phyloP scores from a whole-genome alignment of 1,139 yeast genomes.

The Yarrowia galli region DNA sequence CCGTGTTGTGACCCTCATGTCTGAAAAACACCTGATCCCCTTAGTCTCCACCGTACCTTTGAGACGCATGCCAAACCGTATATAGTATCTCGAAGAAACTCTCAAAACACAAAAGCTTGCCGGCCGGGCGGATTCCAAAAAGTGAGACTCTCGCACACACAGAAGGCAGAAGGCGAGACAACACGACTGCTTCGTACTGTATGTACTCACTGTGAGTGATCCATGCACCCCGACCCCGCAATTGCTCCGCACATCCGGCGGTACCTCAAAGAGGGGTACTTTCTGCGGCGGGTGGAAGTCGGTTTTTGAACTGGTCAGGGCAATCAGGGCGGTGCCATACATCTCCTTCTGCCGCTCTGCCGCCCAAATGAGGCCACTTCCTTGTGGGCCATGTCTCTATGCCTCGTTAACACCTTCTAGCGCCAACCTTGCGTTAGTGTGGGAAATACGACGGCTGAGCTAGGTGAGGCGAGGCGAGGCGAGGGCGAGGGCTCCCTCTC shows the following conservation, averaged over 20 bases:
- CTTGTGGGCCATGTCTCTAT: not conserved
- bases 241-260: constrained; percentile 22
- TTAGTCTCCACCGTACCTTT: constrained; percentile 10
- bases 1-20: too few relatives aligned
- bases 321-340: too few relatives aligned
- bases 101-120: constrained; percentile 7
- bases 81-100: not conserved
- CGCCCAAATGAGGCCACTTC: constrained; percentile 20
- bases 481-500: too few relatives aligned
- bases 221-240: constrained; percentile 19
- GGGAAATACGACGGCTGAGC: constrained; percentile 14
- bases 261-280: not conserved
- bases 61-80: constrained; percentile 2
- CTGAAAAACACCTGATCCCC: not conserved
- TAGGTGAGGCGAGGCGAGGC: too few relatives aligned
- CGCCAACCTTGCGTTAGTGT: constrained; percentile 25
- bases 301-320: too few relatives aligned
- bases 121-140: constrained; percentile 24
- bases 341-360: too few relatives aligned
- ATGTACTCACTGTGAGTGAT: too few relatives aligned
- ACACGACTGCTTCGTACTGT: too few relatives aligned
- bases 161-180: not conserved
- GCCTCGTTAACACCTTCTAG: not conserved
- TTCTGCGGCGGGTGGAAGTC: not conserved
- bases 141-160: not conserved